Conservation (phyloP, 169 alveolate species). For the Fabrea salina region DNA sequence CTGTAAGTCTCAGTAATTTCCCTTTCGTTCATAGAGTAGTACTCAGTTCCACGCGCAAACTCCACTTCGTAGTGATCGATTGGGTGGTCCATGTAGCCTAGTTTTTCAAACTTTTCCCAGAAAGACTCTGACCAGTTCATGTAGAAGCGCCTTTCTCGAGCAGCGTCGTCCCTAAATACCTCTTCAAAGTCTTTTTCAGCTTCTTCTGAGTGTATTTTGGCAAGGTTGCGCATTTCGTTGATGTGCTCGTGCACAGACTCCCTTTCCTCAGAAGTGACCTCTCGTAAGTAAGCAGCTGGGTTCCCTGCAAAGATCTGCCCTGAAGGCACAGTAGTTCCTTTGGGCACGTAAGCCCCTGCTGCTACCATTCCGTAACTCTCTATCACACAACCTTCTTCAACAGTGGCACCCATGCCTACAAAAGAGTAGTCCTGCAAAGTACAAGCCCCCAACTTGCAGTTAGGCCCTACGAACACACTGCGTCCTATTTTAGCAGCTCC, state of each 20-base stretch:
- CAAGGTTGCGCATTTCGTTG: conserved; percentile 38
- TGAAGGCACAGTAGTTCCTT: conserved; percentile 43
- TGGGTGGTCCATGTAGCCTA: conserved; percentile 30
- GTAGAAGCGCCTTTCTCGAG: background rate
- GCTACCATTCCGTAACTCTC: conserved; percentile 54
- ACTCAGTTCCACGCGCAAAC: conserved; percentile 13
- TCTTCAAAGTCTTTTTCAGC: conserved; percentile 47
- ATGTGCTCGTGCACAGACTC: conserved; percentile 34
- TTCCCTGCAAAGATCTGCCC: conserved; percentile 63
- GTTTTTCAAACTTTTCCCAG: conserved; percentile 15
- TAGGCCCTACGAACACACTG: conserved; percentile 47
- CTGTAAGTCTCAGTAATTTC: background rate
- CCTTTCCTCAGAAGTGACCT: conserved; percentile 54
- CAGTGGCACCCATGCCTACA: conserved; percentile 59
- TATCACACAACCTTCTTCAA: conserved; percentile 39
- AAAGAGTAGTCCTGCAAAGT: conserved; percentile 35
- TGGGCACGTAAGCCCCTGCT: conserved; percentile 52
- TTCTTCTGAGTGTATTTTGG: conserved; percentile 47
- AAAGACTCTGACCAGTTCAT: conserved; percentile 1
- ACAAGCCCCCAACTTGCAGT: conserved; percentile 42
- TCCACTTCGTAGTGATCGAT: conserved; percentile 41
- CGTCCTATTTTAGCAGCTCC: conserved; percentile 39
- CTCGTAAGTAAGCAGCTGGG: conserved; percentile 57
- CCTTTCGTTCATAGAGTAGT: conserved; percentile 31
- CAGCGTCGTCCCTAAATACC: background rate